Base-by-base conservation (phyloP, 202 grass and related monocot species). In the Elaeis oleifera region DNA sequence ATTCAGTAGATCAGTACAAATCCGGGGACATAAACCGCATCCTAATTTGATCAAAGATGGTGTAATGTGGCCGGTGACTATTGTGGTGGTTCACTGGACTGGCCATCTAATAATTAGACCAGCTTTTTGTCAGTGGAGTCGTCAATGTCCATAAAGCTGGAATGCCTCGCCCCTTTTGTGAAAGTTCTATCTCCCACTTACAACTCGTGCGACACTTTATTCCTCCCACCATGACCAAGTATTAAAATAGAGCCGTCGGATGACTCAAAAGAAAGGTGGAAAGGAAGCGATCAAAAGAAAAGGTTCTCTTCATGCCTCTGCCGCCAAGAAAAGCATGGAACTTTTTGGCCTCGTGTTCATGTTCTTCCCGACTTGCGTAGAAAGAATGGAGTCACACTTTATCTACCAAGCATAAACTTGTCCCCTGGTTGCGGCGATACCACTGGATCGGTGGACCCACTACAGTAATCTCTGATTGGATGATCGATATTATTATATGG, bases 301-400 rank as follows among this genome's bases (percentile, higher is more conserved):
- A 26, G 18, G 17, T 70, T 59, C 20, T 39, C 26, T 17, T 32
- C 54, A 29, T 19, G 58, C 66, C 56, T 25, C 56, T 18, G 50
- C 56, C 32, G 4, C 44, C 36, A 78, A 89, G 78, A 76, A 81
- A 89, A 80, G 77, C 65, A 89, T 70, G 53, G 18, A 68, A 58
- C 8, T 65, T 79, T 53, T 39, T 26, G 27, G 74, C 67, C 48
- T 58, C 75, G 65, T 80, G 76, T 63, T 50, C 26, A 71, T 67
- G 49, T 67, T 68, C 62, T 76, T 54, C 44, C 23, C 57, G 2
- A 16, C 24, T 27, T 17, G 3, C 16, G 1, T 17, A 26, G 29
- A 31, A 17, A 14, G 23, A 24, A 24, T 24, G 56, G 8, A 28
- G 16, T 16, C 16, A 0, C 17, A 17, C 31, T 25, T 28, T 59